Evolutionary conservation across 495 filamentous ascomycete species (phyloP).

Genomic region (Neurospora sp.): DNA sequence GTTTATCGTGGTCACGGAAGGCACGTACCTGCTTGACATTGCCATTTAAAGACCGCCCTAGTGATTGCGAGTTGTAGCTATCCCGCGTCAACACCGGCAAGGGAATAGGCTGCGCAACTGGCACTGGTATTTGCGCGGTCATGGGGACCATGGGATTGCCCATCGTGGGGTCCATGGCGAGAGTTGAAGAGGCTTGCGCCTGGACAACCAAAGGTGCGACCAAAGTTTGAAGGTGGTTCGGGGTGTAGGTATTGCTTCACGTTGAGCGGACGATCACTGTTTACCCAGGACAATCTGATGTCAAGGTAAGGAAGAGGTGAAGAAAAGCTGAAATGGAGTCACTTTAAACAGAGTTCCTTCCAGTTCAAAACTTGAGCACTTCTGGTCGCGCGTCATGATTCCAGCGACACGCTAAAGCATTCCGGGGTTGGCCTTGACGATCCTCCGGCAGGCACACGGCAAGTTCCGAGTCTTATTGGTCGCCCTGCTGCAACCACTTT

Average conservation of each 20-base stretch:
- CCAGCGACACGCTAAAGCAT: background rate
- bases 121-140: background rate
- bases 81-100: conserved; percentile 19
- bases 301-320: background rate
- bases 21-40: conserved; percentile 37
- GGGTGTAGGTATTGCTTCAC: background rate
- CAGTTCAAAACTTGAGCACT: background rate
- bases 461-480: background rate
- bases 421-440: background rate
- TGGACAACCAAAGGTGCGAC: background rate
- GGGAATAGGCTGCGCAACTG: conserved; percentile 5
- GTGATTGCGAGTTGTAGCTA: conserved; percentile 30
- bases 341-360: background rate
- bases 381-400: conserved; percentile 1
- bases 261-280: background rate
- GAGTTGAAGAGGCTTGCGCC: background rate
- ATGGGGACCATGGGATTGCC: background rate
- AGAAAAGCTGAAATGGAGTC: background rate
- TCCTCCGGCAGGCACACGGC: background rate
- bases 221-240: background rate
- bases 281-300: background rate
- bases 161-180: background rate
- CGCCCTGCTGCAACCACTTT: background rate
- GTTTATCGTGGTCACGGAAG: conserved; percentile 1
- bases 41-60: conserved; percentile 32